Evolutionary conservation across 148 eudicot genomes (phyloP), one percentile per base, ranked within the genome.

Genomic region (Fagopyrum esculentum): DNA sequence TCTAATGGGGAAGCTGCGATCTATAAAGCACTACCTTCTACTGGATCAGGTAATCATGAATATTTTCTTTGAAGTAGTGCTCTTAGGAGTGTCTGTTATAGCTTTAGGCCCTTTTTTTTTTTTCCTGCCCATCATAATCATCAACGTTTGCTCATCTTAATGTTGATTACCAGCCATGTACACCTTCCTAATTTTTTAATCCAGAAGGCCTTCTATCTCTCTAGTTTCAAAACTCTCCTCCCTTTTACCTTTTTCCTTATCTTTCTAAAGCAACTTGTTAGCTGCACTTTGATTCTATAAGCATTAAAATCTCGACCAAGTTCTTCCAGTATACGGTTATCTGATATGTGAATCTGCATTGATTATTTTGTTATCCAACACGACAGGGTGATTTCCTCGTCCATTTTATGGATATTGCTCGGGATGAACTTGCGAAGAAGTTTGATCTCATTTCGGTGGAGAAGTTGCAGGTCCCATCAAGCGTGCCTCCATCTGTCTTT

Each of bases 321-420:
- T 66, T 66, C 35, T 66, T 63, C 47, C 63, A 17, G 30, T 19
- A 12, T 35, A 35, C 19, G 43, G 6, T 40, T 17, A 66, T 57
- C 30, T 57, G 63, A 57, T 26, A 17, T 57, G n/a, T 52, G 5
- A 22, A 57, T 57, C 63, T 19, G 17, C 29, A 57, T 57, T 9
- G 50, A 26, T 50, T 16, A 45, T 30, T 17, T 47, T 13, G 35
- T 47, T 29, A n/a, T 55, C 47, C 69, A 69, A 79, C 63, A 40
- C 76, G 80, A 66, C 87, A 94, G 98, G 98, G 98, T 59, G 98
- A 94, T 87, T 94, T 94, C 75, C 81, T 94, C 83, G 98, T 94
- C 81, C 98, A 94, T 82, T 94, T 94, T 77, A 90, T 94, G 98
- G 98, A 94, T 84, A 92, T 92, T 79, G 97, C 98, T 84, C 85